These are phyloP conservation scores for Elaeagnus macrophylla DNA, from an alignment of 306 rosid genomes.

Conservation along the genomic window DNA sequence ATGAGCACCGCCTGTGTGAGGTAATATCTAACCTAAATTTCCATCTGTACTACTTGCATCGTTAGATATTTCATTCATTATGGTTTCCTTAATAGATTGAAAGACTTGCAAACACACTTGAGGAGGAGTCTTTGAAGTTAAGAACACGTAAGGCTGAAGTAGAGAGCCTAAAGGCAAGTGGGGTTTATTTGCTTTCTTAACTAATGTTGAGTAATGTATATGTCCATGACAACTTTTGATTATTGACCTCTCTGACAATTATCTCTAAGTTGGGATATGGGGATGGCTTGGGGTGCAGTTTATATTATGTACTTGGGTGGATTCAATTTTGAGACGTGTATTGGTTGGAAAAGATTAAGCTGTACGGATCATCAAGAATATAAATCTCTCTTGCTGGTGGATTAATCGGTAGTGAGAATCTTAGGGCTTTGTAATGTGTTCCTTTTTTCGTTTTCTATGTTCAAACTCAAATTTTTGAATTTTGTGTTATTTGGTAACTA, in stretches of 20 bases:
- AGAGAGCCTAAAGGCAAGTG: slow-evolving; percentile 5
- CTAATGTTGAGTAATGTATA: slow-evolving; percentile 12
- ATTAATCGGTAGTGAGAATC: too few relatives aligned
- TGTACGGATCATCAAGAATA: too few relatives aligned
- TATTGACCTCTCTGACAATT: neutral
- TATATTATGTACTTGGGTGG: too few relatives aligned
- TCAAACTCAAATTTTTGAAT: too few relatives aligned
- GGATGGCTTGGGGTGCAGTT: too few relatives aligned
- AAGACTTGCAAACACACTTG: slow-evolving; percentile 48
- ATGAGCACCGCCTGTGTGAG: slow-evolving; percentile 58
- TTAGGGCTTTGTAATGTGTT: too few relatives aligned
- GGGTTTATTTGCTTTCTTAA: slow-evolving; percentile 10
- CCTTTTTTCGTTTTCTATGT: too few relatives aligned
- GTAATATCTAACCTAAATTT: slow-evolving; percentile 24
- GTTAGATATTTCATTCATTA: slow-evolving; percentile 2
- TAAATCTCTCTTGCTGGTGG: too few relatives aligned
- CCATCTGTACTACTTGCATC: neutral
- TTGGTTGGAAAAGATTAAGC: too few relatives aligned
- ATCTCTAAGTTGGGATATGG: too few relatives aligned
- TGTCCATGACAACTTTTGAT: neutral
- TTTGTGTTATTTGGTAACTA: too few relatives aligned
- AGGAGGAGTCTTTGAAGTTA: slow-evolving; percentile 54
- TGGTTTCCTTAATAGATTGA: slow-evolving; percentile 46
- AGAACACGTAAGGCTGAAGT: slow-evolving; percentile 22
- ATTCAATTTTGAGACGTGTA: too few relatives aligned